A percentile compares a stretch with the other conserved stretches of the same genome.
Conservation (phyloP, 2,329 filamentous ascomycete species). For the Pseudogymnoascus sp. region DNA sequence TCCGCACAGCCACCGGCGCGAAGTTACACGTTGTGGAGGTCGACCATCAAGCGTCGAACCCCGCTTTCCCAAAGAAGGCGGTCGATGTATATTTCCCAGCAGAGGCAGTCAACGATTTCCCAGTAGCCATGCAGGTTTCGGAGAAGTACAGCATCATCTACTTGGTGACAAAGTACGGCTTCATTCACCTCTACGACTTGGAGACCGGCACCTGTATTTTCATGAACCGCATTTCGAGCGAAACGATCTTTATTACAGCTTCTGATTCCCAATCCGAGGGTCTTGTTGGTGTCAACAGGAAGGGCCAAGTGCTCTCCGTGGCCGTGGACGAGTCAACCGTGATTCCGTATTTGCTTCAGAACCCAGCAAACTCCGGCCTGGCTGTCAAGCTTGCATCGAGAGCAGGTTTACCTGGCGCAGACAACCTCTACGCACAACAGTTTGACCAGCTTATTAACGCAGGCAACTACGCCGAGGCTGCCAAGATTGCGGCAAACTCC, state of each 20-base stretch:
- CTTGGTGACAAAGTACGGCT: constrained; percentile 96
- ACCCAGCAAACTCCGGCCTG: constrained; percentile 85
- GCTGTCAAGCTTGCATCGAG: constrained; percentile 94
- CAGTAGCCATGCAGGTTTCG: constrained; percentile 94
- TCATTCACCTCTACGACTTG: constrained; percentile 96
- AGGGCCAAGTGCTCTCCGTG: constrained; percentile 92
- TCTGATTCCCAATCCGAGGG: constrained; percentile 76
- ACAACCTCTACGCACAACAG: constrained; percentile 84
- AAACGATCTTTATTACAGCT: constrained; percentile 95
- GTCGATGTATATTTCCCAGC: constrained; percentile 97
- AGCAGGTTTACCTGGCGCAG: constrained; percentile 86
- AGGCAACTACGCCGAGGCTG: constrained; percentile 78
- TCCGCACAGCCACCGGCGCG: constrained; percentile 77
- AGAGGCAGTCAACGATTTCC: constrained; percentile 94
- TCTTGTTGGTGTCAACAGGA: constrained; percentile 91
- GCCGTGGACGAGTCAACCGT: constrained; percentile 86
- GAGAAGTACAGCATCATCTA: constrained; percentile 95
- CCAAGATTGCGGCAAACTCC: constrained; percentile 93
- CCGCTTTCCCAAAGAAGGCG: constrained; percentile 85
- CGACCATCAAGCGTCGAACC: constrained; percentile 83
- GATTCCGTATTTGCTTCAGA: constrained; percentile 91
- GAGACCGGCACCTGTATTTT: constrained; percentile 94
- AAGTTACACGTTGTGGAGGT: constrained; percentile 98
- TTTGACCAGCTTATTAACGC: constrained; percentile 80
- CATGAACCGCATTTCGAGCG: constrained; percentile 99